phyloP scores from a whole-genome alignment of 108 stramenopile species.

The Aurantiochytrium sp. region DNA sequence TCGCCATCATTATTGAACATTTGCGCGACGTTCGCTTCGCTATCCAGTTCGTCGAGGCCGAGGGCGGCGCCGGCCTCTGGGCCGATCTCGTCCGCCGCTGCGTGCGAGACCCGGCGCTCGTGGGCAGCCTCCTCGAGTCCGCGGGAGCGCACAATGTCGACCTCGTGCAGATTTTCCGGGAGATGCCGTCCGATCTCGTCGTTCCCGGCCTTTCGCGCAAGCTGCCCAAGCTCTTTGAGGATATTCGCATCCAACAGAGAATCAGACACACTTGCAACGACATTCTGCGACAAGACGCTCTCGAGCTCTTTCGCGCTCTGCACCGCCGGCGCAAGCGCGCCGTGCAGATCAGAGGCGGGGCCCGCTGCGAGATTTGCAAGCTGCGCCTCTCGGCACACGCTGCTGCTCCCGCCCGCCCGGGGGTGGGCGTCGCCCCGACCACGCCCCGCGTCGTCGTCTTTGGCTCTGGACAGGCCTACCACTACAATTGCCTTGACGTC shows the following conservation, averaged over 20 bases:
- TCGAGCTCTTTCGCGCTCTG: background rate
- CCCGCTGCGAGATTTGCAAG: constrained; percentile 26
- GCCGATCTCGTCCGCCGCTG: constrained; percentile 2
- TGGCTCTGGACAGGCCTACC: constrained; percentile 10
- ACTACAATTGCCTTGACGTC: background rate
- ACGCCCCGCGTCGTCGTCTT: background rate
- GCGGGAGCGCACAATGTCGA: constrained; percentile 5
- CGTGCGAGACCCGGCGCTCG: background rate
- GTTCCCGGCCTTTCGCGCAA: background rate
- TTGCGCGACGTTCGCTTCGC: background rate
- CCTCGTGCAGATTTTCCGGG: background rate
- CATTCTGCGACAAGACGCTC: background rate
- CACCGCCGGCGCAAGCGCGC: background rate
- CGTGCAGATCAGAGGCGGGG: background rate
- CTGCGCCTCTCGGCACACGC: background rate
- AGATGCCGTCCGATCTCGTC: background rate
- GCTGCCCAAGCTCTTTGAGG: constrained; percentile 1
- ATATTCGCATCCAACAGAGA: background rate
- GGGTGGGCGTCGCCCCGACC: background rate
- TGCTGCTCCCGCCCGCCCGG: background rate
- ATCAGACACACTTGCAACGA: constrained; percentile 23
- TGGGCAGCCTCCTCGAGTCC: background rate
- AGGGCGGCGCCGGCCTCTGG: constrained; percentile 19
- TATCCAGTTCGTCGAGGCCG: constrained; percentile 5
- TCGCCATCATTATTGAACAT: background rate